These are phyloP conservation scores for Gnaphalium uliginosum DNA, from an alignment of 129 eudicot species.

Conservation along the genomic window DNA sequence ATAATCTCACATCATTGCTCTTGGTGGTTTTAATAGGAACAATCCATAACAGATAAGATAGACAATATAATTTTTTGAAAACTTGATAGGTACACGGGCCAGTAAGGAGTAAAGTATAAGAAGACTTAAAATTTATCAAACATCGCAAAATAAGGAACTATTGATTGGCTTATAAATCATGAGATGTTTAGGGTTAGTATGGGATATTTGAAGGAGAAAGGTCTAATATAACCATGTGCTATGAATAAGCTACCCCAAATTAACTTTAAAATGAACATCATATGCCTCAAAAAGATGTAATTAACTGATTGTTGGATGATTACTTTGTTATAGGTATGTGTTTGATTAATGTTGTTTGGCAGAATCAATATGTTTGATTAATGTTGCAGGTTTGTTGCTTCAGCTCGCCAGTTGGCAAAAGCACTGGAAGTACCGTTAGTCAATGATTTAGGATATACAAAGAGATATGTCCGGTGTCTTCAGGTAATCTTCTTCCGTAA, in stretches of 20 bases:
- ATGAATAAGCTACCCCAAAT: background rate
- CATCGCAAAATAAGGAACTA: background rate
- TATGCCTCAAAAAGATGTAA: conserved; percentile 5
- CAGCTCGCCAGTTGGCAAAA: conserved; percentile 97
- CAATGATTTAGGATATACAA: conserved; percentile 97
- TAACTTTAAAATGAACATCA: background rate
- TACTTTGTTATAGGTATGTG: background rate
- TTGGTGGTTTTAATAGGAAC: conserved; percentile 9
- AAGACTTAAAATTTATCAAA: background rate
- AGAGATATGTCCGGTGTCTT: conserved; percentile 97
- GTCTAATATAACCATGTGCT: background rate
- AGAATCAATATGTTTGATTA: conserved; percentile 10
- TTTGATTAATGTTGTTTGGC: conserved; percentile 11
- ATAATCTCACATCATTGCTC: background rate
- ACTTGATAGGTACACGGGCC: conserved; percentile 2
- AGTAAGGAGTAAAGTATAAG: conserved; percentile 9
- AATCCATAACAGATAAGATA: background rate
- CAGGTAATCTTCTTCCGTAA: conserved; percentile 58
- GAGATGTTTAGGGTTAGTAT: background rate
- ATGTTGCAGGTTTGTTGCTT: conserved; percentile 81
- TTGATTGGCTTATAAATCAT: background rate
- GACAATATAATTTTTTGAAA: background rate
- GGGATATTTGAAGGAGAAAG: background rate
- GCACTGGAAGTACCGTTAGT: conserved; percentile 97
- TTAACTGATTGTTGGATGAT: conserved; percentile 13